These are phyloP conservation scores for Golovinomyces cichoracearum DNA, from an alignment of 2,329 filamentous ascomycete species.

Conservation along the genomic window DNA sequence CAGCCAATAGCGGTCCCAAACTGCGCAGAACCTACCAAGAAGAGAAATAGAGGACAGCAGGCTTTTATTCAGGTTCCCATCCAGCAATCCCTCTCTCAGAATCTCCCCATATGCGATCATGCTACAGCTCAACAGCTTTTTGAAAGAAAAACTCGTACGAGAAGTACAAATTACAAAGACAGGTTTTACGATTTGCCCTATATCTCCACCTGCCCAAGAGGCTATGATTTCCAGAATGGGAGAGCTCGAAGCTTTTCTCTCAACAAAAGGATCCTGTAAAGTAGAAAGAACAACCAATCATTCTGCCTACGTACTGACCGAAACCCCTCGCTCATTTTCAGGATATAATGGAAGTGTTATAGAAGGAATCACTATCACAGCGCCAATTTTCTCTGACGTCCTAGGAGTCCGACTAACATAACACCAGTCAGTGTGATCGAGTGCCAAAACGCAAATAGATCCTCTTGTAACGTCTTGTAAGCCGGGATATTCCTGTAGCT, in stretches of 20 bases:
- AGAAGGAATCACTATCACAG: background rate
- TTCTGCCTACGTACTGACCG: background rate
- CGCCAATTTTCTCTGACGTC: background rate
- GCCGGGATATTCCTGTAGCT: too few species aligned
- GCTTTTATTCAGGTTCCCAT: background rate
- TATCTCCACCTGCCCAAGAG: background rate
- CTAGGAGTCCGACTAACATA: background rate
- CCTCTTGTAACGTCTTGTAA: too few species aligned
- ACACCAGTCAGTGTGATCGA: background rate
- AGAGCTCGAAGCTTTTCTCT: background rate
- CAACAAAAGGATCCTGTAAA: background rate
- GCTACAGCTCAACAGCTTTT: background rate
- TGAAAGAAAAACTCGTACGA: background rate
- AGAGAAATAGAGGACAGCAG: background rate
- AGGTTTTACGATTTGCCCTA: background rate
- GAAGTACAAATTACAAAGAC: background rate
- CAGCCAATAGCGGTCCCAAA: too few species aligned
- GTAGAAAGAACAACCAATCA: background rate
- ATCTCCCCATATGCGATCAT: background rate
- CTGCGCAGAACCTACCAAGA: too few species aligned
- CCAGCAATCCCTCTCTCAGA: background rate
- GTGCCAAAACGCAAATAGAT: background rate
- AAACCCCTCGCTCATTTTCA: background rate
- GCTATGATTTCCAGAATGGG: background rate
- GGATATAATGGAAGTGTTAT: background rate